Conservation (phyloP, 495 filamentous ascomycete genomes). For the Ramalina intermedia region DNA sequence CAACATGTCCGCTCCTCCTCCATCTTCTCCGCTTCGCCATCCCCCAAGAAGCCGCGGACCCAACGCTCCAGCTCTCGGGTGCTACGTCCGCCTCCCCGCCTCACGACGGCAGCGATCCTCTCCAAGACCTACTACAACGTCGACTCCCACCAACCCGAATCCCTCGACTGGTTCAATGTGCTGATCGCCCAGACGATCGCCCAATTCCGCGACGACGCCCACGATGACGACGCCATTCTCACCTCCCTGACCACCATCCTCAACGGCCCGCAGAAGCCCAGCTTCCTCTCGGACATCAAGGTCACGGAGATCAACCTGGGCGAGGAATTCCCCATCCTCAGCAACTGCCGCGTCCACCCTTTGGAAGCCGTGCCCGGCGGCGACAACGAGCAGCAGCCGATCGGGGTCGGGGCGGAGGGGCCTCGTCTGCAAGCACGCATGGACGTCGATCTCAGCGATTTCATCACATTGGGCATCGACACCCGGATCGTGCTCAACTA, state of each 20-base stretch:
- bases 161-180: conserved; percentile 99
- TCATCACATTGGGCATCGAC: conserved; percentile 85
- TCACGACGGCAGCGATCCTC: conserved; percentile 80
- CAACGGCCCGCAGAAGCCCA: conserved; percentile 72
- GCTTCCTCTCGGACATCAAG: conserved; percentile 82
- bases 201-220: conserved; percentile 80
- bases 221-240: conserved; percentile 78
- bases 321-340: conserved; percentile 97
- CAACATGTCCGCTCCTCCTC: conserved; percentile 47
- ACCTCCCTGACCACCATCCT: conserved; percentile 77
- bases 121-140: conserved; percentile 97
- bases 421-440: conserved; percentile 77
- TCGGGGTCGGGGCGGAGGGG: conserved; percentile 41
- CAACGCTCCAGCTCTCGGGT: conserved; percentile 65
- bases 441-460: conserved; percentile 86
- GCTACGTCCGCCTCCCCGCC: conserved; percentile 47
- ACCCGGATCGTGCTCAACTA: conserved; percentile 90
- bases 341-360: conserved; percentile 87
- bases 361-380: conserved; percentile 47
- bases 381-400: conserved; percentile 24
- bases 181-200: conserved; percentile 93
- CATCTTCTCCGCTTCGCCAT: conserved; percentile 23
- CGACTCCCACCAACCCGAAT: conserved; percentile 90
- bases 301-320: conserved; percentile 88
- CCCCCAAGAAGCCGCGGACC: conserved; percentile 29